Evolutionary conservation across 257 asterid genomes (phyloP), one percentile per base, ranked within the genome.

Genomic region (Mentha longifolia): DNA sequence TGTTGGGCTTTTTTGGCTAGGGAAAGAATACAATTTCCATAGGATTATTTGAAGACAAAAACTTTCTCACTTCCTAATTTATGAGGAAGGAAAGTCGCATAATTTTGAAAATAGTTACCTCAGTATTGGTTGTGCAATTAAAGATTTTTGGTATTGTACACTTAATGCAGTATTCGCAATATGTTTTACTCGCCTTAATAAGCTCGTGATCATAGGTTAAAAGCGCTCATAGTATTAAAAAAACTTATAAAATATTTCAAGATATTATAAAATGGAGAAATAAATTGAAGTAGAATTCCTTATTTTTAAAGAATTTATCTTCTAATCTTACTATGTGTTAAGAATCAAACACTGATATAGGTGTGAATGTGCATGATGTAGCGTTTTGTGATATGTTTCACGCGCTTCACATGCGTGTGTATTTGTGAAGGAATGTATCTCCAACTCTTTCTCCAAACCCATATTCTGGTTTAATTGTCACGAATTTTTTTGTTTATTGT

Each of bases 21-120:
- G 58, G 15, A 57, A 70, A 56, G 46, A 45, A 19, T 5, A 7
- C 6, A 35, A 35, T 5, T 35, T 5, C 33, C 42, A 69, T 20
- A 9, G 31, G 30, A 42, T 35, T 54, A 42, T 35, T 54, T 19
- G 12, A 9, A 68, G 37, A 10, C 11, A n/a, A 41, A 39, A 19
- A 52, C n/a, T 33, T 19, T 68, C 28, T 22, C 28, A 22, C 65
- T 54, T 28, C 20, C 74, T 51, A 47, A 5, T 51, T 51, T 16
- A 17, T 51, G 30, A 54, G 33, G 33, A 54, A 54, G 8, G 14
- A 9, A n/a, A n/a, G n/a, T n/a, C n/a, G n/a, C 2, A 20, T 19
- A 22, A 3, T 54, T 50, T 54, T 3, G 35, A 54, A 11, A 20
- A 54, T 7, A 11, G n/a, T 19, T 10, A 10, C 60, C 35, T 22